phyloP scores from a whole-genome alignment of 208 protist genomes.

The Crithidia sp. region DNA sequence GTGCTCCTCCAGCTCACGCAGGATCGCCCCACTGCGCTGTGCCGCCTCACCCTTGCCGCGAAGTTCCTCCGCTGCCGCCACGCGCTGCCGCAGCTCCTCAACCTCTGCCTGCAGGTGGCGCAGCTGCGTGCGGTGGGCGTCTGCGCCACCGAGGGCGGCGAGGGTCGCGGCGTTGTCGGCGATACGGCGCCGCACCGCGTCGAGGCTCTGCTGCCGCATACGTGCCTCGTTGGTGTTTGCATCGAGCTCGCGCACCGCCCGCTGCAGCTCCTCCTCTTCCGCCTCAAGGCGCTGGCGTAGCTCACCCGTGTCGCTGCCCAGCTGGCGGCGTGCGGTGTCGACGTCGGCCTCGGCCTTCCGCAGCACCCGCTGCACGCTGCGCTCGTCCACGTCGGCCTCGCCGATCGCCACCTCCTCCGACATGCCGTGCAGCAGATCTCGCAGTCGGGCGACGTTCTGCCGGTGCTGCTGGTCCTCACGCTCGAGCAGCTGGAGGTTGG shows the following conservation, averaged over 20 bases:
- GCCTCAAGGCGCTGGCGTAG: slow-evolving; percentile 11
- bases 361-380: slow-evolving; percentile 35
- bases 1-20: slow-evolving; percentile 54
- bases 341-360: slow-evolving; percentile 35
- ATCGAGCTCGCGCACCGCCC: slow-evolving; percentile 47
- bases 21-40: slow-evolving; percentile 47
- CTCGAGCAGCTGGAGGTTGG: slow-evolving; percentile 54
- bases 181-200: slow-evolving; percentile 18
- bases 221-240: slow-evolving; percentile 65
- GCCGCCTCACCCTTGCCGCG: slow-evolving; percentile 36
- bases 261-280: slow-evolving; percentile 37
- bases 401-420: slow-evolving; percentile 40
- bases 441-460: slow-evolving; percentile 40
- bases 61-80: slow-evolving; percentile 51
- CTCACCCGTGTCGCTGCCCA: background rate
- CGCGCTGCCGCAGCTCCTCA: slow-evolving; percentile 50
- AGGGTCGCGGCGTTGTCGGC: slow-evolving; percentile 28
- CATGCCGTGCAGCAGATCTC: slow-evolving; percentile 30
- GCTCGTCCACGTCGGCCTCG: slow-evolving; percentile 58
- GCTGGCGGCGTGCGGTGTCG: slow-evolving; percentile 9
- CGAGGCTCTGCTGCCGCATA: slow-evolving; percentile 42
- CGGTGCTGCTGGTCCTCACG: slow-evolving; percentile 56
- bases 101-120: slow-evolving; percentile 36
- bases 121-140: slow-evolving; percentile 20
- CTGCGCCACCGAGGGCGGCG: slow-evolving; percentile 17